These are phyloP conservation scores for Mrakia gelida DNA, from an alignment of 768 basidiomycete genomes.

Conservation along the genomic window DNA sequence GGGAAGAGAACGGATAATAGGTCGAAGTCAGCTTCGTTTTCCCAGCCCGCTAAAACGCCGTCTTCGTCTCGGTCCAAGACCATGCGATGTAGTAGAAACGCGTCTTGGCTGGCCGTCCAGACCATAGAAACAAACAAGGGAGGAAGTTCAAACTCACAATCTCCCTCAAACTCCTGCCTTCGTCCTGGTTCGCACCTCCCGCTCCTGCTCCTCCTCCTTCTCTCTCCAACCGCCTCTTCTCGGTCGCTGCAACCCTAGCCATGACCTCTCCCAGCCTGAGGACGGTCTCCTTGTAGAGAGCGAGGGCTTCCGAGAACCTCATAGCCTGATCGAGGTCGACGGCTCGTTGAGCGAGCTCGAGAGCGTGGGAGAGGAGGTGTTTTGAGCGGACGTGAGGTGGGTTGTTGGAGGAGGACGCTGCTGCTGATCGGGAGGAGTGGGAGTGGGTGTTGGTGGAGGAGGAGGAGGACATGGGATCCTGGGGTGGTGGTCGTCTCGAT, in stretches of 20 bases:
- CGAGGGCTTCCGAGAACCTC: conserved; percentile 15
- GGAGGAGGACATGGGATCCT: not conserved
- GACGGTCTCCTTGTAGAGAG: conserved; percentile 17
- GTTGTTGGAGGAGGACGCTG: not conserved
- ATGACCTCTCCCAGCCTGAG: conserved; percentile 17
- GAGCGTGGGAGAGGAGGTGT: conserved; percentile 12
- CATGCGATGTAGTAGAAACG: too few species aligned
- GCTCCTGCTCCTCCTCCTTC: not conserved
- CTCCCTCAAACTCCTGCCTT: conserved; percentile 12
- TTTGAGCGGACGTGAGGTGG: conserved; percentile 10
- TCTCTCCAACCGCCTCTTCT: not conserved
- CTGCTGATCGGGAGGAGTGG: not conserved
- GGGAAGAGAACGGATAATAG: too few species aligned
- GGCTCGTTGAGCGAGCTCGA: conserved; percentile 22
- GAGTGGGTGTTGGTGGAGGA: not conserved
- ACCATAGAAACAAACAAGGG: too few species aligned
- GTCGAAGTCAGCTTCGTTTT: too few species aligned
- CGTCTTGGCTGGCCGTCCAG: too few species aligned
- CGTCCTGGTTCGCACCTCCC: not conserved
- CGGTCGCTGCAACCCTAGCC: conserved; percentile 8
- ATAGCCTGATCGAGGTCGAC: conserved; percentile 18
- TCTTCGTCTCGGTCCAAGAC: too few species aligned
- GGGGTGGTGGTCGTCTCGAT: not conserved
- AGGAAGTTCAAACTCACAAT: conserved; percentile 12
- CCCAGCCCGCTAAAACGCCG: too few species aligned